Evolutionary conservation across 2,329 filamentous ascomycete genomes (phyloP), one percentile per base, ranked within the genome.

Genomic region (Chrysosporium keratinophilum): DNA sequence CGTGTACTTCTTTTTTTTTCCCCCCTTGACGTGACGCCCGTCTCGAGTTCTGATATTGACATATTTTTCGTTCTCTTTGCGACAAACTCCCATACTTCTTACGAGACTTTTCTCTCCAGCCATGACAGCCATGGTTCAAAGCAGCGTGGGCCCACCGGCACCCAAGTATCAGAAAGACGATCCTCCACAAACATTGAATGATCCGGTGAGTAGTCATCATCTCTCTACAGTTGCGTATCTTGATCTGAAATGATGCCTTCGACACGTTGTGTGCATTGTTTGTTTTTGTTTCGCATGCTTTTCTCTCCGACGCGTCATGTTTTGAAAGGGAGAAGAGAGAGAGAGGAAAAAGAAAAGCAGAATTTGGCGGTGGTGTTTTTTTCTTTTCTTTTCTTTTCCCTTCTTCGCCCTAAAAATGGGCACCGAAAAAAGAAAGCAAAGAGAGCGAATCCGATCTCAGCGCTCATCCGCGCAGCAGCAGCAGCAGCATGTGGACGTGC

Each of bases 81-180:
- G 23, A 39, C 33, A 31, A n/a, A 42, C 37, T 41, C 15, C 50
- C 31, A 55, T 34, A 48, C 33, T 33, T 34, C 43, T 63, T 19
- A 19, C 39, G n/a, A 7, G 7, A 7, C 23, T 7, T 28, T 28
- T 23, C n/a, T 31, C 39, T 34, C 48, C 37, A 55, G 52, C 64
- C 62, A 68, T 71, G 69, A 68, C 69, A 61, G 67, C 67, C 62
- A 71, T 72, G 68, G 67, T 71, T 65, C 69, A 71, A 60, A 65
- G 68, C 63, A 69, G 70, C 62, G 64, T 70, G 56, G 66, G 62
- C 62, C 66, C 66, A 63, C 61, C 64, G 56, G 56, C 66, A 54
- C 60, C 68, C 57, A 71, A 67, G 58, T 76, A 75, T 68, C 51
- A 43, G 15, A 76, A 76, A 67, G 71, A 75, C 65, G 73, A 75